Conservation (phyloP, 2,329 filamentous ascomycete genomes). For the Helminthosporium solani region DNA sequence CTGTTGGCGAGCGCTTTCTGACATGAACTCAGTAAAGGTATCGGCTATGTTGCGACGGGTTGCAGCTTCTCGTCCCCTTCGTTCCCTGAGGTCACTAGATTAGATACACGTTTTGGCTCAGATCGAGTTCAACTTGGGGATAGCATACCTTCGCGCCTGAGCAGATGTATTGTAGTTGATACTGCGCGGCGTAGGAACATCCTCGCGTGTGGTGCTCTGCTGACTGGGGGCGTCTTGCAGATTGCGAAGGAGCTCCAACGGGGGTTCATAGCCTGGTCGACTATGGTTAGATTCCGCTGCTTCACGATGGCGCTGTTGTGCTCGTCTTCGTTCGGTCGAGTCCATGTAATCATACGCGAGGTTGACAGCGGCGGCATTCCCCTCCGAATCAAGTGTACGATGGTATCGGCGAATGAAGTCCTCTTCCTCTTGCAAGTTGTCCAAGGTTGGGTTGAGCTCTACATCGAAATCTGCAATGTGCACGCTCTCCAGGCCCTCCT, state of each 20-base stretch:
- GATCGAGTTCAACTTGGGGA: slow-evolving; percentile 2
- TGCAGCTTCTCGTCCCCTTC: slow-evolving; percentile 21
- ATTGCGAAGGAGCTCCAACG: no score
- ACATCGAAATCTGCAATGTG: slow-evolving; percentile 54
- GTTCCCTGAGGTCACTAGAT: slow-evolving; percentile 13
- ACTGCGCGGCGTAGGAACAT: slow-evolving; percentile 39
- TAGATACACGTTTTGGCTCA: no score
- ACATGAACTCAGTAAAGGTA: slow-evolving; percentile 24
- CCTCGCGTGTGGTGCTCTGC: slow-evolving; percentile 44
- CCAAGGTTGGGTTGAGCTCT: slow-evolving; percentile 40
- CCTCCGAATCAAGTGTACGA: slow-evolving; percentile 41
- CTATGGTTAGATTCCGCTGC: slow-evolving; percentile 46
- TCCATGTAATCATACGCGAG: slow-evolving; percentile 49
- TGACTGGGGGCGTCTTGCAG: slow-evolving; percentile 46
- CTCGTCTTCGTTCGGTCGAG: slow-evolving; percentile 36
- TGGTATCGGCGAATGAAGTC: slow-evolving; percentile 48
- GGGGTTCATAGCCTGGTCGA: no score
- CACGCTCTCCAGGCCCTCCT: slow-evolving; percentile 58
- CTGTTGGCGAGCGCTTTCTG: slow-evolving; percentile 24
- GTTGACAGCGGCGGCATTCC: slow-evolving; percentile 39
- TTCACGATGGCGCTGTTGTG: slow-evolving; percentile 37
- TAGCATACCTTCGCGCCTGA: slow-evolving; percentile 28
- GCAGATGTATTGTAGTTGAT: slow-evolving; percentile 46
- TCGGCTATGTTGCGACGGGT: slow-evolving; percentile 17
- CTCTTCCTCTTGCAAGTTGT: slow-evolving; percentile 51